phyloP scores from a whole-genome alignment of 768 basidiomycete genomes.

The Mycena vitilis region DNA sequence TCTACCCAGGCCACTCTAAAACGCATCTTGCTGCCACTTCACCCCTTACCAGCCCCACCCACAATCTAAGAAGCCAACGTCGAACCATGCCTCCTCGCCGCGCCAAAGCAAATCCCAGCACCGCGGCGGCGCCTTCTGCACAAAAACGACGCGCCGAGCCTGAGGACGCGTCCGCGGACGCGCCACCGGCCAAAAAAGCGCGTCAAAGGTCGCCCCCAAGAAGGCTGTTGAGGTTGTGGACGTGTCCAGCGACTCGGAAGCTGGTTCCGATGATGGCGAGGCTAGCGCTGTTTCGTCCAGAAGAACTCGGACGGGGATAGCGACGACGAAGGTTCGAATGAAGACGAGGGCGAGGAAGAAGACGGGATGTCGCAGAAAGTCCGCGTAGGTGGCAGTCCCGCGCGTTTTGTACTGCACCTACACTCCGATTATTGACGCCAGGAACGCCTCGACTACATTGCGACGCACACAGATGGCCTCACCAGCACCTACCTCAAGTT shows the following conservation, averaged over 20 bases:
- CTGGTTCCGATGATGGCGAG: not conserved
- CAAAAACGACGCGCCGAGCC: slow-evolving; percentile 16
- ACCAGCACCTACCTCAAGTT: slow-evolving; percentile 29
- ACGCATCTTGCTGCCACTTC: too few relatives aligned
- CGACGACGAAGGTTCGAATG: slow-evolving; percentile 2
- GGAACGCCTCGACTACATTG: slow-evolving; percentile 26
- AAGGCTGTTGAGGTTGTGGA: slow-evolving; percentile 15
- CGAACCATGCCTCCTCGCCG: slow-evolving; percentile 21
- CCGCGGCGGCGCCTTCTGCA: not conserved
- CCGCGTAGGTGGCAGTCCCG: slow-evolving; percentile 5
- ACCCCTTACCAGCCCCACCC: too few relatives aligned
- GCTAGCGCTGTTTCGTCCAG: not conserved
- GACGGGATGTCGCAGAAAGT: slow-evolving; percentile 22
- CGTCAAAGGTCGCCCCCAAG: slow-evolving; percentile 8
- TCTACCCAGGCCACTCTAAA: too few relatives aligned
- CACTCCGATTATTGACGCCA: not conserved
- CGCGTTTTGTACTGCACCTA: not conserved
- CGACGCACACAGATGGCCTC: slow-evolving; percentile 25
- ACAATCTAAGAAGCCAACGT: not conserved
- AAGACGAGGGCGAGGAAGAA: slow-evolving; percentile 5
- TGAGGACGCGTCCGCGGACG: slow-evolving; percentile 11
- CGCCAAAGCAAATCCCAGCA: slow-evolving; percentile 7
- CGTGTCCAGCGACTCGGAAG: slow-evolving; percentile 23
- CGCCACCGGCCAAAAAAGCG: slow-evolving; percentile 28
- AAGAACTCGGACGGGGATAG: slow-evolving; percentile 2